These are phyloP conservation scores for Colletotrichum scovillei DNA, from an alignment of 2,329 filamentous ascomycete genomes.

Conservation along the genomic window DNA sequence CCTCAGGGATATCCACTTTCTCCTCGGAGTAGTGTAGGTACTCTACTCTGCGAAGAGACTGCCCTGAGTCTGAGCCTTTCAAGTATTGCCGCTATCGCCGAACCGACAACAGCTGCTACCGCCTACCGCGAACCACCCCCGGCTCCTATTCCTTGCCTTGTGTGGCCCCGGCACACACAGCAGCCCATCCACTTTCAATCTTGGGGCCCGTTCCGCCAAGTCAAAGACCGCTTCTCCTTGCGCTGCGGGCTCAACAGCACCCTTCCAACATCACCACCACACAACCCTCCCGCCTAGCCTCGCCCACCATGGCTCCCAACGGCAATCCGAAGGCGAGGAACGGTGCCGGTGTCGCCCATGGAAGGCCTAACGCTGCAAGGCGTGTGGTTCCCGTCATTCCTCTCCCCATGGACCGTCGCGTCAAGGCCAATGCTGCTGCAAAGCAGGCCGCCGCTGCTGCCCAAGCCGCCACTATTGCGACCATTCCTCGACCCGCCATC, in stretches of 20 bases:
- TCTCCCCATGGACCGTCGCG: slow-evolving; percentile 45
- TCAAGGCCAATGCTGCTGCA: slow-evolving; percentile 46
- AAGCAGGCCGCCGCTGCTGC: slow-evolving; percentile 47
- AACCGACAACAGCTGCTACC: slow-evolving; percentile 11
- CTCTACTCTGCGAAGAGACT: not conserved
- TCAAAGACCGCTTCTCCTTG: slow-evolving; percentile 15
- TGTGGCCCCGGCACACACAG: slow-evolving; percentile 1
- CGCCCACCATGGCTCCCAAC: slow-evolving; percentile 34
- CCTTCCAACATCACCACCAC: slow-evolving; percentile 19
- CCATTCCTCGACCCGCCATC: slow-evolving; percentile 20
- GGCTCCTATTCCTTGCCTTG: not conserved
- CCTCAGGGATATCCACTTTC: slow-evolving; percentile 31
- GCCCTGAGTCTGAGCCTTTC: not conserved
- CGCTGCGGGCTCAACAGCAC: slow-evolving; percentile 20
- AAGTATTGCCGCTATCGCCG: slow-evolving; percentile 26
- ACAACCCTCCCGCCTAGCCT: slow-evolving; percentile 18
- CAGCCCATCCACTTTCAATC: slow-evolving; percentile 7
- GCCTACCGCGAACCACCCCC: slow-evolving; percentile 10
- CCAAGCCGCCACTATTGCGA: slow-evolving; percentile 34
- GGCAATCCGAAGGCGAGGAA: slow-evolving; percentile 34
- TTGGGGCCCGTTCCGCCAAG: slow-evolving; percentile 7
- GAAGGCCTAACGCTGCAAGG: slow-evolving; percentile 37
- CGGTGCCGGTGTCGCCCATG: slow-evolving; percentile 30
- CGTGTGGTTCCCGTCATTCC: slow-evolving; percentile 52
- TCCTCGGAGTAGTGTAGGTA: not conserved